Evolutionary conservation across 1,139 yeast genomes (phyloP).

Genomic region (Debaryomycetaceae sp.): DNA sequence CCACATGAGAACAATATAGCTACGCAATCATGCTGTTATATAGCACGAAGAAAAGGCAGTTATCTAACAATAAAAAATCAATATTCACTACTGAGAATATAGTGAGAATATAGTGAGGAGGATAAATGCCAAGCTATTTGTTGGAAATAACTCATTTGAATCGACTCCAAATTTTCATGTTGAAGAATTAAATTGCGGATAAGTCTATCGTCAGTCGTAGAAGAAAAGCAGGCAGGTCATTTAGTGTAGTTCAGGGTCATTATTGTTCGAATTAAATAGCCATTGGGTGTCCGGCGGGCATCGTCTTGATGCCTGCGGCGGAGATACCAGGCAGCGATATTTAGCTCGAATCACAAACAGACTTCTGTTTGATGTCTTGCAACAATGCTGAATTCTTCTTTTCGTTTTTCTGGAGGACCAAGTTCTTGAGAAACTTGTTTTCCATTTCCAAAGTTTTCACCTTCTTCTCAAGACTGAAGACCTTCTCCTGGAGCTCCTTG

Average conservation of each 20-base stretch:
- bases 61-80: neutral
- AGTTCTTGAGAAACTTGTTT: slow-evolving; percentile 60
- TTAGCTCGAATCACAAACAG: slow-evolving; percentile 22
- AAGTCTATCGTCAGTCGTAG: slow-evolving; percentile 1
- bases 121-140: slow-evolving; percentile 1
- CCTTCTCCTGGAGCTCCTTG: slow-evolving; percentile 39
- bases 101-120: neutral
- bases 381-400: slow-evolving; percentile 37
- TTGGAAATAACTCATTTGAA: slow-evolving; percentile 5
- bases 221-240: slow-evolving; percentile 1
- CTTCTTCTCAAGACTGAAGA: slow-evolving; percentile 38
- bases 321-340: neutral
- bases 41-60: too few species aligned
- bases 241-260: slow-evolving; percentile 1
- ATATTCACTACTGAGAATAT: neutral
- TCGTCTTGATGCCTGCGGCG: neutral
- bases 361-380: slow-evolving; percentile 41
- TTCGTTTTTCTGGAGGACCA: slow-evolving; percentile 49
- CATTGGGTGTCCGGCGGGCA: slow-evolving; percentile 1
- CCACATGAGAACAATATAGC: too few species aligned
- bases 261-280: neutral
- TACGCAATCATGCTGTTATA: too few species aligned
- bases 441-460: slow-evolving; percentile 67
- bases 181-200: slow-evolving; percentile 5
- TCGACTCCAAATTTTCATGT: slow-evolving; percentile 4